Percentiles rank a stretch among this genome's conserved stretches.
Conservation (phyloP, 176 grass and related monocot genomes). For the Alopecurus myosuroides region DNA sequence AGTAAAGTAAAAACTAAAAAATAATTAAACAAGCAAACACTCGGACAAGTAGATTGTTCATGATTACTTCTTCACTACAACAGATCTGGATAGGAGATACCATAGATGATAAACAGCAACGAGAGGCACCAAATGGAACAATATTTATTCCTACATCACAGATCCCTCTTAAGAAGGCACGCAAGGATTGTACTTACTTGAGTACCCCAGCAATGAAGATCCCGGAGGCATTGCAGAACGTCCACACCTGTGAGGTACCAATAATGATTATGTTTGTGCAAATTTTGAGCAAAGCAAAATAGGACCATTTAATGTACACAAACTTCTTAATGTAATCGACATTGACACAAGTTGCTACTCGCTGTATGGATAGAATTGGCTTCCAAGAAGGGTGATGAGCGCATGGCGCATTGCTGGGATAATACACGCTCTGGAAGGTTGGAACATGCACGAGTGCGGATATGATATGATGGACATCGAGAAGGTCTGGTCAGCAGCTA, state of each 20-base stretch:
- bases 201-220: slow-evolving; percentile 79
- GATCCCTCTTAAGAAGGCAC: slow-evolving; percentile 63
- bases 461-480: slow-evolving; percentile 49
- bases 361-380: slow-evolving; percentile 63
- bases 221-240: slow-evolving; percentile 59
- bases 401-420: slow-evolving; percentile 78
- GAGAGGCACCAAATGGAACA: slow-evolving; percentile 47
- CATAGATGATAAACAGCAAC: slow-evolving; percentile 58
- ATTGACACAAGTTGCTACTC: background rate
- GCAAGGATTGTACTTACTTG: slow-evolving; percentile 71
- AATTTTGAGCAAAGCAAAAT: background rate
- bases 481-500: slow-evolving; percentile 49
- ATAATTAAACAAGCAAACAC: slow-evolving; percentile 9
- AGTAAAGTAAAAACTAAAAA: background rate
- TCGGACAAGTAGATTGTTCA: background rate
- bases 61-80: slow-evolving; percentile 16
- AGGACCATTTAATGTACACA: no score
- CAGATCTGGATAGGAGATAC: slow-evolving; percentile 83
- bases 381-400: slow-evolving; percentile 93
- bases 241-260: slow-evolving; percentile 78
- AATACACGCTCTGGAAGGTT: slow-evolving; percentile 65
- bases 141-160: slow-evolving; percentile 63
- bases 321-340: no score
- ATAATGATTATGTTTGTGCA: background rate
- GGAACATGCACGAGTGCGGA: slow-evolving; percentile 67